Conservation (phyloP, 306 rosid species). For the Trifolium subterraneum region DNA sequence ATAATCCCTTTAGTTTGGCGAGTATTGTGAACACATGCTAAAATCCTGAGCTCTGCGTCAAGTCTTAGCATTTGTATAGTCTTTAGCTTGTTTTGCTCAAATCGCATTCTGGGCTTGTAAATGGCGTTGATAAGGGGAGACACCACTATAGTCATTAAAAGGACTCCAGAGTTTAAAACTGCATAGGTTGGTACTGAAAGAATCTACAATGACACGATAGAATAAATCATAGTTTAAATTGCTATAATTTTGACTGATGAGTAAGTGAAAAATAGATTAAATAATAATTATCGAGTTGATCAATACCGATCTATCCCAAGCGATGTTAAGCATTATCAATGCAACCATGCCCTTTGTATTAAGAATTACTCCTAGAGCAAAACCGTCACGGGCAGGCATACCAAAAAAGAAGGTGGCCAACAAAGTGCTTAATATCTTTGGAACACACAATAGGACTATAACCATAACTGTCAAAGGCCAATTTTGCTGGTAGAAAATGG, state of each 20-base stretch:
- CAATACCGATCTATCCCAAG: slow-evolving; percentile 45
- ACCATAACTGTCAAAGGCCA: neutral
- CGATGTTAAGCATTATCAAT: slow-evolving; percentile 43
- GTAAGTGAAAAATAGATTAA: no score
- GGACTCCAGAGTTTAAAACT: neutral
- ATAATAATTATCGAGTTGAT: neutral
- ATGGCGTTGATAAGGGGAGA: neutral
- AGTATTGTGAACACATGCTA: neutral
- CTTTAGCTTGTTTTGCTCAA: neutral
- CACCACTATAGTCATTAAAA: neutral
- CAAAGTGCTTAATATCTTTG: slow-evolving; percentile 48
- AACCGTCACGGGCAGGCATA: slow-evolving; percentile 28
- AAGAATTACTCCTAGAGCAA: slow-evolving; percentile 51
- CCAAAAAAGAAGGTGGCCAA: slow-evolving; percentile 35
- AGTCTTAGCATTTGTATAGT: neutral
- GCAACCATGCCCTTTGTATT: slow-evolving; percentile 56
- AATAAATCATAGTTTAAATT: neutral
- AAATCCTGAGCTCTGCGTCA: neutral
- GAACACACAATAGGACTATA: slow-evolving; percentile 29
- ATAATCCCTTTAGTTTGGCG: neutral
- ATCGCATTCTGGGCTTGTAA: neutral
- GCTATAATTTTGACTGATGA: neutral
- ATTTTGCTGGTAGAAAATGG: neutral
- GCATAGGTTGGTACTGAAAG: neutral
- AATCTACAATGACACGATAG: neutral